Percentiles rank a stretch among this genome's conserved stretches.
phyloP scores from a whole-genome alignment of 2,329 filamentous ascomycete genomes.

The Nemania diffusa region DNA sequence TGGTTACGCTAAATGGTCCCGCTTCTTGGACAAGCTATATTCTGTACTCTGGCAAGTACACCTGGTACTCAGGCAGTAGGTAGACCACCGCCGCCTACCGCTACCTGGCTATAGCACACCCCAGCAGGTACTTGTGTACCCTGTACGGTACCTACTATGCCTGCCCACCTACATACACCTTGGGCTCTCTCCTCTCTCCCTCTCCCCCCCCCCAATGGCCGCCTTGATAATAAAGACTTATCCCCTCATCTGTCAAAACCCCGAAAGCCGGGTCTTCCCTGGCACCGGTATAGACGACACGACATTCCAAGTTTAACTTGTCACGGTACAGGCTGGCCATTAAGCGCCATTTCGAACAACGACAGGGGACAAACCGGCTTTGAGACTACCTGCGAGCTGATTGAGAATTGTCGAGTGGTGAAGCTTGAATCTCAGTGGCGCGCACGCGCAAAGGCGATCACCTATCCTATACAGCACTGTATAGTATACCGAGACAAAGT shows the following conservation, averaged over 20 bases:
- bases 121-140: not conserved
- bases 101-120: not conserved
- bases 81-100: not conserved
- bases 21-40: constrained; percentile 1
- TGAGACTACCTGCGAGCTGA: not conserved
- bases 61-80: not conserved
- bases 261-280: constrained; percentile 37
- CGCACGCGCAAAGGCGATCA: constrained; percentile 22
- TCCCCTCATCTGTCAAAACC: constrained; percentile 37
- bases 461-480: not conserved
- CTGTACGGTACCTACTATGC: constrained; percentile 1
- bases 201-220: constrained; percentile 17
- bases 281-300: constrained; percentile 34
- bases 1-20: not conserved
- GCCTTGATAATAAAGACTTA: constrained; percentile 35
- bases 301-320: constrained; percentile 15
- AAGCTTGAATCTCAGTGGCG: constrained; percentile 7
- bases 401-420: constrained; percentile 6
- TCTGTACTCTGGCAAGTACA: not conserved
- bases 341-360: constrained; percentile 7
- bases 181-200: not conserved
- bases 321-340: constrained; percentile 7
- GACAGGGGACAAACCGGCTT: constrained; percentile 17
- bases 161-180: not conserved
- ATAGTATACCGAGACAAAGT: constrained; percentile 9